Conservation (phyloP, 2,329 filamentous ascomycete species). For the Fusarium globosum region DNA sequence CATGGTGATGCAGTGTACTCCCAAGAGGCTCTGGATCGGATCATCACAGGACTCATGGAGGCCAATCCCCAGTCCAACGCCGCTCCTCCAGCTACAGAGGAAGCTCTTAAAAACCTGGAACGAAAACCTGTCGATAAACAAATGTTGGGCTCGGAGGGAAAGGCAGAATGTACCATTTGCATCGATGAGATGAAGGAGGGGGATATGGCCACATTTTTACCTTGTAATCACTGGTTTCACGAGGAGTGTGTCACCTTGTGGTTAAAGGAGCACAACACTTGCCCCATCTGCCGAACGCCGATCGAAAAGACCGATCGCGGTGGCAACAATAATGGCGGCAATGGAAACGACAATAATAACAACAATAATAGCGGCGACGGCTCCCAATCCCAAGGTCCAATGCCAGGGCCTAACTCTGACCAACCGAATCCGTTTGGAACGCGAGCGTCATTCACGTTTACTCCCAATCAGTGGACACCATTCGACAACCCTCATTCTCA, state of each 20-base stretch:
- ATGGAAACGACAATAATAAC: conserved; percentile 9
- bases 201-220: conserved; percentile 79
- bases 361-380: conserved; percentile 6
- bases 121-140: conserved; percentile 76
- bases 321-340: conserved; percentile 17
- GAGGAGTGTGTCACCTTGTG: conserved; percentile 83
- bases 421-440: conserved; percentile 20
- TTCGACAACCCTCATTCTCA: conserved; percentile 8
- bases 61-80: conserved; percentile 80
- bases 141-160: conserved; percentile 73
- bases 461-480: conserved; percentile 2
- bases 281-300: conserved; percentile 79
- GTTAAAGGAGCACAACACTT: conserved; percentile 92
- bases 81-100: conserved; percentile 81
- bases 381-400: conserved; percentile 23
- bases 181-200: conserved; percentile 84
- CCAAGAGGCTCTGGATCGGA: conserved; percentile 89
- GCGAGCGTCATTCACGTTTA: not conserved
- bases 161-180: conserved; percentile 92
- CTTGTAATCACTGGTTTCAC: conserved; percentile 96
- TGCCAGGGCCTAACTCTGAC: conserved; percentile 17
- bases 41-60: conserved; percentile 91
- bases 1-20: conserved; percentile 88
- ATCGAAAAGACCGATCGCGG: conserved; percentile 56
- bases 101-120: conserved; percentile 78